Evolutionary conservation across 306 rosid genomes (phyloP).

Genomic region (Styphnolobium japonicum): DNA sequence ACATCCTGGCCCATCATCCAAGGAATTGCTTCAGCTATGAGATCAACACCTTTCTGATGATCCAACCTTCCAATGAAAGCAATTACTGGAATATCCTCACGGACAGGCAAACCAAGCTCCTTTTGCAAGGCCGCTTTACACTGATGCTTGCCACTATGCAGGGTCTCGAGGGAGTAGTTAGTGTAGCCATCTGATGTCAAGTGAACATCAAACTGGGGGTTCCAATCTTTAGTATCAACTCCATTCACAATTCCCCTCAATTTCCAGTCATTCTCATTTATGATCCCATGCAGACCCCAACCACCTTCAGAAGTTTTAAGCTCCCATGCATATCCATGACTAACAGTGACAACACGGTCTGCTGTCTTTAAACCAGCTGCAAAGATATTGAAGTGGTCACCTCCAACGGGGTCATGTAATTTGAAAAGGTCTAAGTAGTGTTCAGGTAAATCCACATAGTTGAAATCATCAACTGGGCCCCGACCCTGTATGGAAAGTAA

Average conservation of each 20-base stretch:
- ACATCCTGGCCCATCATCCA: slow-evolving; percentile 88
- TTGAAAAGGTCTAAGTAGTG: slow-evolving; percentile 72
- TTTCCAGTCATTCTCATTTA: slow-evolving; percentile 87
- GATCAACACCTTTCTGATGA: slow-evolving; percentile 87
- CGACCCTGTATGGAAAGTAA: slow-evolving; percentile 67
- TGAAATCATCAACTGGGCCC: slow-evolving; percentile 76
- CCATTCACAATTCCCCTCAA: slow-evolving; percentile 90
- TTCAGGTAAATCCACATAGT: slow-evolving; percentile 58
- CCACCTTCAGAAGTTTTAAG: slow-evolving; percentile 85
- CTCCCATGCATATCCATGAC: slow-evolving; percentile 97
- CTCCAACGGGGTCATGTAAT: slow-evolving; percentile 81
- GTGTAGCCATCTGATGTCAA: slow-evolving; percentile 81
- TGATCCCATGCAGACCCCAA: slow-evolving; percentile 89
- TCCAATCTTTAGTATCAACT: slow-evolving; percentile 84
- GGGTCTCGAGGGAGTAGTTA: slow-evolving; percentile 76
- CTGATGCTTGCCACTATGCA: slow-evolving; percentile 65
- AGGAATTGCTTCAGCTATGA: slow-evolving; percentile 83
- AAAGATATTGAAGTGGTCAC: slow-evolving; percentile 93
- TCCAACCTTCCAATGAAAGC: slow-evolving; percentile 87
- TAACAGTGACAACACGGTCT: slow-evolving; percentile 86
- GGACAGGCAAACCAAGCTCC: slow-evolving; percentile 85
- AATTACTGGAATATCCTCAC: slow-evolving; percentile 65
- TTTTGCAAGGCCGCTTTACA: slow-evolving; percentile 88
- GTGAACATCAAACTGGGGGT: slow-evolving; percentile 62
- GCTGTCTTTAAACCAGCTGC: slow-evolving; percentile 91